Percentiles rank a stretch among this genome's conserved stretches.
Evolutionary conservation across 75 land plant species (phyloP).

Genomic region (Selaginella moellendorffii): DNA sequence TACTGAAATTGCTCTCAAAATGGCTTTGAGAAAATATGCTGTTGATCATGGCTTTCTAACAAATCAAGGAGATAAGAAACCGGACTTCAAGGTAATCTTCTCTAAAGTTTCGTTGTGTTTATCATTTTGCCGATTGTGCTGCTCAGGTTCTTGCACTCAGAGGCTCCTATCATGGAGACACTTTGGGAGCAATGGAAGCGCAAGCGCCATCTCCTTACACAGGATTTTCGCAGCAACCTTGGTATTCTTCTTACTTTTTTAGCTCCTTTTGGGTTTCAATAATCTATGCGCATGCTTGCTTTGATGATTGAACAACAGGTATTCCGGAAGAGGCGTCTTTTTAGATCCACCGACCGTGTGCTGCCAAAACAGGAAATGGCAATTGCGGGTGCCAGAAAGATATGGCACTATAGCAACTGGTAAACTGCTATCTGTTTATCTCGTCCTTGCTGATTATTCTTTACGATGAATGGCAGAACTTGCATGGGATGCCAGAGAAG

Average conservation of each 20-base stretch:
- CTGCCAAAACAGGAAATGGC: slow-evolving; percentile 38
- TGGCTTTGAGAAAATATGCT: slow-evolving; percentile 82
- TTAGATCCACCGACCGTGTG: slow-evolving; percentile 63
- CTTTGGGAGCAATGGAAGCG: slow-evolving; percentile 96
- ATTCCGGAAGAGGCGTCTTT: slow-evolving; percentile 80
- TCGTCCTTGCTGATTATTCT: too few species aligned
- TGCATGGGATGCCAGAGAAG: slow-evolving; percentile 22
- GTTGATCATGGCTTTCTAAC: slow-evolving; percentile 37
- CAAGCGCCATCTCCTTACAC: slow-evolving; percentile 91
- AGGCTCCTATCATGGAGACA: slow-evolving; percentile 97
- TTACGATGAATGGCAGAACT: too few species aligned
- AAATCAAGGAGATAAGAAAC: background rate
- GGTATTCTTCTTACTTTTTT: slow-evolving; percentile 30
- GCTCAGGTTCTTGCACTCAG: slow-evolving; percentile 72
- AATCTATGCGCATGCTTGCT: background rate
- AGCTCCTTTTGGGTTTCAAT: background rate
- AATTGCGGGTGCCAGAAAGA: slow-evolving; percentile 37
- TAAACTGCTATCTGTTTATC: too few species aligned
- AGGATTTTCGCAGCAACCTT: slow-evolving; percentile 87
- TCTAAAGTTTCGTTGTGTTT: background rate
- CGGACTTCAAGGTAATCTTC: slow-evolving; percentile 34
- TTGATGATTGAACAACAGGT: slow-evolving; percentile 31
- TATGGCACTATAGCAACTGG: background rate
- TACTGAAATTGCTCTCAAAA: slow-evolving; percentile 86
- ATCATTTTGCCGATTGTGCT: background rate